Evolutionary conservation across 2,329 filamentous ascomycete species (phyloP).

Genomic region (Monosporascus sp.): DNA sequence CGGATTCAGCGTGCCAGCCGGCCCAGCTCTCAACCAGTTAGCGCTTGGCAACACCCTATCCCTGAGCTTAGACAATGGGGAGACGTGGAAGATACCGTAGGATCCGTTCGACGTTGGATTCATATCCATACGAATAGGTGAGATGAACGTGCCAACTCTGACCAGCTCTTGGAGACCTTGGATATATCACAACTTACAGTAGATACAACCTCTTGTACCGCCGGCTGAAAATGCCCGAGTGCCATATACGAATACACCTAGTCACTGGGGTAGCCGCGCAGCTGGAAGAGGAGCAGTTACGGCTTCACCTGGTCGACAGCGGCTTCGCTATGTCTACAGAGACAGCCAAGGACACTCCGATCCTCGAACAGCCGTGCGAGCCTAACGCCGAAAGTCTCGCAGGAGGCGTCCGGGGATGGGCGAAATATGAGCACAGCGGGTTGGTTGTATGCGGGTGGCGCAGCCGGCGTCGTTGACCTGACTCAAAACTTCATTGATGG

Average conservation of each 20-base stretch:
- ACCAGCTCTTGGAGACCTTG: constrained; percentile 3
- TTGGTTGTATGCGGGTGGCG: constrained; percentile 1
- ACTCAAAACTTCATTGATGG: background rate
- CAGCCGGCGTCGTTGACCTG: background rate
- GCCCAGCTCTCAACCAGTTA: constrained; percentile 27
- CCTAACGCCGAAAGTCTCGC: background rate
- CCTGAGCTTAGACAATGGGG: constrained; percentile 25
- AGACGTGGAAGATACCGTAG: constrained; percentile 20
- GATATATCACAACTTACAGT: background rate
- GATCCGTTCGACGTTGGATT: background rate
- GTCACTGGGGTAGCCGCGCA: background rate
- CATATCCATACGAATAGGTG: background rate
- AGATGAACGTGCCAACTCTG: background rate
- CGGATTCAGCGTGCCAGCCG: constrained; percentile 38
- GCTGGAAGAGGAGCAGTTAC: background rate
- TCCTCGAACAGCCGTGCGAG: background rate
- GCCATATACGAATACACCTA: constrained; percentile 1
- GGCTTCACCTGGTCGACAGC: background rate
- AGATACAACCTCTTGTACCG: background rate
- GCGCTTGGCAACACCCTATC: constrained; percentile 28
- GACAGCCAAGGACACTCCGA: background rate
- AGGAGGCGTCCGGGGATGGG: background rate
- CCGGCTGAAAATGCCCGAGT: background rate
- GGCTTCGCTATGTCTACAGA: constrained; percentile 2
- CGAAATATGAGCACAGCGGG: background rate